phyloP scores from a whole-genome alignment of 257 asterid species.

The Nicotiana paniculata region DNA sequence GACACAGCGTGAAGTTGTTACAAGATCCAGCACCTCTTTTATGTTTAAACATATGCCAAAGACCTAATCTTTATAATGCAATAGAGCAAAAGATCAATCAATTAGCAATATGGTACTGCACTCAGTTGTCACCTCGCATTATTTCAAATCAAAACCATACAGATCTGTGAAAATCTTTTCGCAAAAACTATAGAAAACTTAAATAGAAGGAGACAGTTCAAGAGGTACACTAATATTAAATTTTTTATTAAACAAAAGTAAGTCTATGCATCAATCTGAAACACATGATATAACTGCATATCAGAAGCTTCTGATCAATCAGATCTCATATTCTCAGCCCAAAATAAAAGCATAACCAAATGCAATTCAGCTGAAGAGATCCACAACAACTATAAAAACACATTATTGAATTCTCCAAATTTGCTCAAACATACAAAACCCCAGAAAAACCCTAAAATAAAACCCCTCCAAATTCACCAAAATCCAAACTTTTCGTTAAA shows the following conservation, averaged over 20 bases:
- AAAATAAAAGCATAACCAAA: neutral
- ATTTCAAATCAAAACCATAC: neutral
- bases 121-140: neutral
- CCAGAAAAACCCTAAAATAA: neutral
- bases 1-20: neutral
- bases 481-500: constrained; percentile 10
- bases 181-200: neutral
- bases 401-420: neutral
- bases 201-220: neutral
- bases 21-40: neutral
- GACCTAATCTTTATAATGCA: neutral
- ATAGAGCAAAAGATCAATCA: neutral
- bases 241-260: no score
- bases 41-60: neutral
- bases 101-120: neutral
- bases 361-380: neutral
- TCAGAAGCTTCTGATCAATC: neutral
- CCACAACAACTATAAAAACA: neutral
- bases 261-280: neutral
- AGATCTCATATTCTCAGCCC: neutral
- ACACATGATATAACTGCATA: neutral
- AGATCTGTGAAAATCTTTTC: neutral
- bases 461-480: constrained; percentile 19
- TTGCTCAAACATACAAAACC: neutral
- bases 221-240: neutral